Evolutionary conservation across 2,329 filamentous ascomycete species (phyloP).

Genomic region (Aphanocladium album): DNA sequence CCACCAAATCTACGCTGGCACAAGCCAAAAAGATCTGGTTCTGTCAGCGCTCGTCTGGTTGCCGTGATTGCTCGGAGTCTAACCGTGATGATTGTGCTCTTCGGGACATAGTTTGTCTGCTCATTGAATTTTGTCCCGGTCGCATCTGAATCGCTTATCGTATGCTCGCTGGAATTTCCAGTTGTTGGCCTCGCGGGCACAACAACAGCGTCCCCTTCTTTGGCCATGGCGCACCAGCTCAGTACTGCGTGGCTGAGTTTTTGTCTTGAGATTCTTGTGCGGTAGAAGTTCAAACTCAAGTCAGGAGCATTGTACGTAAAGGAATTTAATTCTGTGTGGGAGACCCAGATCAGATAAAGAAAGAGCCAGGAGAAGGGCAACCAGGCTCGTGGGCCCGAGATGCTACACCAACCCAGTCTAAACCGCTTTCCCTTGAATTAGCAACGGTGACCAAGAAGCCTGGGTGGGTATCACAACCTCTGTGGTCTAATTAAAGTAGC

Average conservation of each 20-base stretch:
- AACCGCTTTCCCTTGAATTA: background rate
- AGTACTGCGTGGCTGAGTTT: background rate
- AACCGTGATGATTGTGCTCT: conserved; percentile 47
- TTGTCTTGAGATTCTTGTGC: background rate
- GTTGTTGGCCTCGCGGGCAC: conserved; percentile 10
- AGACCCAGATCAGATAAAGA: conserved; percentile 6
- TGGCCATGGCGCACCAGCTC: background rate
- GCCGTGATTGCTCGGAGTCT: background rate
- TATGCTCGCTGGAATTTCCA: conserved; percentile 2
- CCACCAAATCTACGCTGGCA: conserved; percentile 49
- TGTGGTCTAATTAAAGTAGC: background rate
- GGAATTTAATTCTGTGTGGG: background rate
- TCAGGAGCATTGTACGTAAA: background rate
- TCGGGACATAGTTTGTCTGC: conserved; percentile 52
- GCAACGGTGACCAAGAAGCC: background rate
- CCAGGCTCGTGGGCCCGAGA: background rate
- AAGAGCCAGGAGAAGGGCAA: background rate
- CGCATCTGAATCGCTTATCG: conserved; percentile 16
- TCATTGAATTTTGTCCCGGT: conserved; percentile 41
- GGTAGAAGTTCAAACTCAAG: background rate
- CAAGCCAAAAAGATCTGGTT: conserved; percentile 52
- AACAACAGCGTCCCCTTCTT: background rate
- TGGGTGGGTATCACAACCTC: background rate
- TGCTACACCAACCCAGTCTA: background rate
- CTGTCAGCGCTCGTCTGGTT: conserved; percentile 11